These are phyloP conservation scores for Cryphonectria nitschkei DNA, from an alignment of 2,329 filamentous ascomycete species.

Conservation along the genomic window DNA sequence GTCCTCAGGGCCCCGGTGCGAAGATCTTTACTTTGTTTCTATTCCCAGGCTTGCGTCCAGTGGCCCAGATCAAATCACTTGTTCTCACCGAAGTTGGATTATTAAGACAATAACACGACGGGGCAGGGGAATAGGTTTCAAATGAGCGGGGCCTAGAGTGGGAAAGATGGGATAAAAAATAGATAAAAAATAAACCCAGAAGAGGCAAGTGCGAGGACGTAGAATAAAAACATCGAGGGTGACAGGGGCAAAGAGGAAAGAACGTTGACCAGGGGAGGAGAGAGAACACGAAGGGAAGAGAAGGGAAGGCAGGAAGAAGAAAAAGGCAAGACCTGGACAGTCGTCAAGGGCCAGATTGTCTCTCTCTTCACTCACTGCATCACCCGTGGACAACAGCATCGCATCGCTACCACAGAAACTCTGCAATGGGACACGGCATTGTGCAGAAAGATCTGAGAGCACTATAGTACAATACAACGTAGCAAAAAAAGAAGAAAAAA, in stretches of 20 bases:
- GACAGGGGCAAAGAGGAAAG: too few species aligned
- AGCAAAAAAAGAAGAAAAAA: too few species aligned
- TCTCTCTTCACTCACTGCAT: not conserved
- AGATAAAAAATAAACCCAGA: too few species aligned
- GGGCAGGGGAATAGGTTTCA: not conserved
- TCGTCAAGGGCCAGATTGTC: too few species aligned
- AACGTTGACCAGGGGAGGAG: too few species aligned
- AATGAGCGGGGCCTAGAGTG: not conserved
- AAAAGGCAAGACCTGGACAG: too few species aligned
- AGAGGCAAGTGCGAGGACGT: too few species aligned
- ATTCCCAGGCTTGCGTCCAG: not conserved
- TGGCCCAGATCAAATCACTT: not conserved
- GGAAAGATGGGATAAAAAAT: not conserved
- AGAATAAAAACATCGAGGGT: not conserved
- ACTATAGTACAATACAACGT: not conserved
- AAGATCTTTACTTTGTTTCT: not conserved
- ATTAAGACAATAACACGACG: not conserved
- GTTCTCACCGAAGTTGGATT: not conserved
- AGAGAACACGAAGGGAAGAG: too few species aligned
- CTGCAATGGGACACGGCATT: not conserved
- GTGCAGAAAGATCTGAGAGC: not conserved
- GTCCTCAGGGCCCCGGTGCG: not conserved
- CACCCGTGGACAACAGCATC: not conserved
- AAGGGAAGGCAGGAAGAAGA: too few species aligned
- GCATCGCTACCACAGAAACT: not conserved